Conservation (phyloP, 2,329 filamentous ascomycete genomes). For the Fusarium sp. region DNA sequence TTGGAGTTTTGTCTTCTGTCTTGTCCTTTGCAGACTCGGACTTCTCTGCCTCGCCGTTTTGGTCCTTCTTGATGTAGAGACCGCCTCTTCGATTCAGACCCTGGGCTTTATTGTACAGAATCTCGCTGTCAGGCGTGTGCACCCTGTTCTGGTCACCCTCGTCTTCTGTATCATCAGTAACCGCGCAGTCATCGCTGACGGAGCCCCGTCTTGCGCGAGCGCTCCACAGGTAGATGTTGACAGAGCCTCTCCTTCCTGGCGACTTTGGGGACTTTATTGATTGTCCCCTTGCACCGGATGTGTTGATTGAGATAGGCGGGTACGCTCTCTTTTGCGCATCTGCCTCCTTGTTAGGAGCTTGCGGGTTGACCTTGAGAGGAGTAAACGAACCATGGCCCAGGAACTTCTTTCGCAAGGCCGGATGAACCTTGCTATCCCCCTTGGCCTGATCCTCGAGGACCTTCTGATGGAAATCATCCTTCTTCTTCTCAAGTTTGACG, state of each 20-base stretch:
- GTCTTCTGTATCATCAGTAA: constrained; percentile 40
- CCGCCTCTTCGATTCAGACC: constrained; percentile 42
- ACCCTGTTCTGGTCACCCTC: constrained; percentile 26
- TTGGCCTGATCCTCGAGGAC: constrained; percentile 46
- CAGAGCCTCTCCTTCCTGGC: constrained; percentile 48
- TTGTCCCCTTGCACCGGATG: constrained; percentile 45
- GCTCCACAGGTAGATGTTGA: constrained; percentile 50
- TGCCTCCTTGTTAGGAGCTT: constrained; percentile 38
- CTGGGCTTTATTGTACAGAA: constrained; percentile 36
- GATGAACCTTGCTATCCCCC: constrained; percentile 50
- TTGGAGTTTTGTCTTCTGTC: neutral
- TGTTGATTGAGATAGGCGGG: constrained; percentile 55
- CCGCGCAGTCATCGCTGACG: constrained; percentile 40
- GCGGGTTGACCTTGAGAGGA: constrained; percentile 46
- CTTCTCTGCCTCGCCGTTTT: neutral
- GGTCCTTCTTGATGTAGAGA: constrained; percentile 38
- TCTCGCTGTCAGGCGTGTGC: constrained; percentile 26
- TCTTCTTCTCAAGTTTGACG: constrained; percentile 57
- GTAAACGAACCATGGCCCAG: constrained; percentile 46
- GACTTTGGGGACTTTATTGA: constrained; percentile 47
- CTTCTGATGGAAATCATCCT: constrained; percentile 51
- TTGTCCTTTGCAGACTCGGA: neutral
- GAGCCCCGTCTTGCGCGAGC: constrained; percentile 39
- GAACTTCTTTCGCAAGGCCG: constrained; percentile 51
- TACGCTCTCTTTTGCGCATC: constrained; percentile 50